These are phyloP conservation scores for Guyanaporus albipodus DNA, from an alignment of 768 basidiomycete species.

Conservation along the genomic window DNA sequence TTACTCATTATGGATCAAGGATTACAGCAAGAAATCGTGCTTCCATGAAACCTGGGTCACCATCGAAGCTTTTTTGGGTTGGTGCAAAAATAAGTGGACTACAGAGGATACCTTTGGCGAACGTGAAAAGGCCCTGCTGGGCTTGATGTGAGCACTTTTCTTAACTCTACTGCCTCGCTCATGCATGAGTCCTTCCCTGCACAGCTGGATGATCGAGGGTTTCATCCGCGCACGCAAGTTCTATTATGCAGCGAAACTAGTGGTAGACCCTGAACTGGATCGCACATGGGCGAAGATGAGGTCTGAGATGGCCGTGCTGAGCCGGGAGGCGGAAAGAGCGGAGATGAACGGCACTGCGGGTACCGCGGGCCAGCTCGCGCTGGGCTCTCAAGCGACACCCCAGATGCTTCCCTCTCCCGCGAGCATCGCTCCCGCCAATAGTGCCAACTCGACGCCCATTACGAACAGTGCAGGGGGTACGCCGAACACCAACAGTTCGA, in stretches of 20 bases:
- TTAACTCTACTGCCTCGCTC: conserved; percentile 18
- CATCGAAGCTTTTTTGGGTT: conserved; percentile 62
- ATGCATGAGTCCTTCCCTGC: conserved; percentile 22
- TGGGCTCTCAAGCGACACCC: conserved; percentile 44
- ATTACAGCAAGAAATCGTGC: conserved; percentile 54
- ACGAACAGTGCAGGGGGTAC: conserved; percentile 52
- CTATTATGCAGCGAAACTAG: conserved; percentile 35
- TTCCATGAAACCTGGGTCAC: conserved; percentile 62
- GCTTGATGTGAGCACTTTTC: conserved; percentile 65
- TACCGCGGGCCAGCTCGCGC: conserved; percentile 24
- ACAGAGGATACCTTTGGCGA: conserved; percentile 41
- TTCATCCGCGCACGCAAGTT: conserved; percentile 60
- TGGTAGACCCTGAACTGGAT: conserved; percentile 33
- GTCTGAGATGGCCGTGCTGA: conserved; percentile 29
- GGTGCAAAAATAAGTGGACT: conserved; percentile 70
- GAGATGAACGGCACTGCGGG: conserved; percentile 30
- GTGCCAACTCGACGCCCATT: conserved; percentile 75
- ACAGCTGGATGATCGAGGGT: conserved; percentile 75
- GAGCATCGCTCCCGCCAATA: conserved; percentile 61
- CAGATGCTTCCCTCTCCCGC: conserved; percentile 80
- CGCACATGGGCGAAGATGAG: conserved; percentile 34
- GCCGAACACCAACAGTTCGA: conserved; percentile 39
- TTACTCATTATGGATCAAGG: conserved; percentile 79
- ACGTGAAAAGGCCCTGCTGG: conserved; percentile 59
- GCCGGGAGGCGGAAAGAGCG: conserved; percentile 35